Base-by-base conservation (phyloP, 2,329 filamentous ascomycete species). In the Chaetomiaceae sp. region DNA sequence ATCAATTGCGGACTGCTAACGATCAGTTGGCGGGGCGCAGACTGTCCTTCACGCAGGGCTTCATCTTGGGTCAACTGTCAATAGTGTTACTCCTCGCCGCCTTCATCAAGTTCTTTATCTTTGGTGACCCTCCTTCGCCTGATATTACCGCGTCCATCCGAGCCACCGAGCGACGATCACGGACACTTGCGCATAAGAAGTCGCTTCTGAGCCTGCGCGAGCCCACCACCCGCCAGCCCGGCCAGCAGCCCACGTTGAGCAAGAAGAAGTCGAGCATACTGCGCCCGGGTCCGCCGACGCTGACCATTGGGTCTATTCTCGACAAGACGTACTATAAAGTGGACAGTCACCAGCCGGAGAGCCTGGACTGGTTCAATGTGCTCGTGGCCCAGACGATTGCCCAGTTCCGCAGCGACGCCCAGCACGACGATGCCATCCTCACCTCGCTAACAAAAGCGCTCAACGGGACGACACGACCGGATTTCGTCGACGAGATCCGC, bases 81-180 rank as follows among this genome's bases (percentile, higher is more conserved):
- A 86, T 98, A 37, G 87, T 95, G 12, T 72, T 97, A 19, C 76
- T 98, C 32, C 81, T 98, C 51, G 90, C 89, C 54, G 88, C 86
- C 56, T 97, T 98, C 69, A 97, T 98, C 68, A 95, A 95, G 65
- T 98, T 96, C 79, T 98, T 98, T 78, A 97, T 98, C 62, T 97
- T 98, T 63, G 93, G 93, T 58, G 93, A 97, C 62, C 82, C 88
- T 5, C 88, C 89, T 1, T 88, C 86, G 1, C 76, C 88, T 51
- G 89, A 95, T 53, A 81, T 84, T 45, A 87, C 85, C 17, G 87
- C 88, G 11, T 76, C 87, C 7, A 72, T 85, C 35, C 81, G 86
- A 55, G 87, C 86, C 48, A 83, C 84, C 10, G 83, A 88, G 56
- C 80, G 87, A 20, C 80, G 83, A 48, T 81, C 84, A 42, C 75